These are phyloP conservation scores for Flagelloscypha sp. DNA, from an alignment of 768 basidiomycete genomes.

Conservation along the genomic window DNA sequence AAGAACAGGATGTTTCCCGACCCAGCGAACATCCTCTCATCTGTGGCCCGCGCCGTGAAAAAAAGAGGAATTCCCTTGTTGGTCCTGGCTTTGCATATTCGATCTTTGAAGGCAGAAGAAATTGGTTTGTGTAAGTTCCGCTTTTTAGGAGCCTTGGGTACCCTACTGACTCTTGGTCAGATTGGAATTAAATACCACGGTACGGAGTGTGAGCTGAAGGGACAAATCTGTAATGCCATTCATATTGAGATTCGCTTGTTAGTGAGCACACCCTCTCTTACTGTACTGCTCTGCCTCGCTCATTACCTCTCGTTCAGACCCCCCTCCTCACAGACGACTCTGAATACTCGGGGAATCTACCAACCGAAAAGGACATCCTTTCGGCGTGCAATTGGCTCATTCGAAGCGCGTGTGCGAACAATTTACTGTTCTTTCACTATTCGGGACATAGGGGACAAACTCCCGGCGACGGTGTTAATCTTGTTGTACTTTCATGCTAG, in stretches of 20 bases:
- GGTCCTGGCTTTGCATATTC: slow-evolving; percentile 14
- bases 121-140: slow-evolving; percentile 10
- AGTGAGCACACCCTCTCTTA: too few relatives aligned
- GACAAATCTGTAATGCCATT: slow-evolving; percentile 76
- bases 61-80: too few relatives aligned
- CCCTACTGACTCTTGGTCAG: slow-evolving; percentile 21
- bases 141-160: not conserved
- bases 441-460: slow-evolving; percentile 96
- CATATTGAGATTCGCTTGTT: slow-evolving; percentile 62
- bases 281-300: slow-evolving; percentile 33
- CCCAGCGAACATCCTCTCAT: too few relatives aligned
- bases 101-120: slow-evolving; percentile 16
- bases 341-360: slow-evolving; percentile 33
- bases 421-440: slow-evolving; percentile 76
- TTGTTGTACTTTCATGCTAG: slow-evolving; percentile 23
- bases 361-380: slow-evolving; percentile 49
- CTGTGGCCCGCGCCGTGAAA: too few relatives aligned
- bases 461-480: slow-evolving; percentile 47
- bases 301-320: slow-evolving; percentile 19
- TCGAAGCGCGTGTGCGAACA: slow-evolving; percentile 53
- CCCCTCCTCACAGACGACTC: slow-evolving; percentile 48
- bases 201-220: slow-evolving; percentile 51
- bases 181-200: slow-evolving; percentile 79
- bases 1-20: too few relatives aligned
- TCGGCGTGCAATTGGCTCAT: slow-evolving; percentile 62